Evolutionary conservation across 2,329 filamentous ascomycete species (phyloP), one percentile per base, ranked within the genome.

Genomic region (Fusarium sp.): DNA sequence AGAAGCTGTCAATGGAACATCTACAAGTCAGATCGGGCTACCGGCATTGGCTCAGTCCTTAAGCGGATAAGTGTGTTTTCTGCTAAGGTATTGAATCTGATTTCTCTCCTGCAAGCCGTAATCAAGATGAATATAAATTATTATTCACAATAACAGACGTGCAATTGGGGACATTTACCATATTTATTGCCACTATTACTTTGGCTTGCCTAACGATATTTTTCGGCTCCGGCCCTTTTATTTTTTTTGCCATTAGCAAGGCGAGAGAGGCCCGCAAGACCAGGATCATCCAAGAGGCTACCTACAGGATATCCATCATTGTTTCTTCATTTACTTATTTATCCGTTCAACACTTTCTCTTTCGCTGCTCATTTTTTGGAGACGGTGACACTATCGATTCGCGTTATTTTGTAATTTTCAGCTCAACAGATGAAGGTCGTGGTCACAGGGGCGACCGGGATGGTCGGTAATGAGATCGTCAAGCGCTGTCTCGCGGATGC

Each of bases 381-480:
- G 18, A 28, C 7, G 12, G 18, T 11, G 26, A n/a, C 42, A 28
- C 23, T 23, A 23, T 38, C 3, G 7, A 18, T 18, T 31, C 37
- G 13, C 20, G 18, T 11, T 23, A n/a, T 35, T 46, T n/a, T 46
- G n/a, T 5, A n/a, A 37, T n/a, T 39, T 11, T 43, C 28, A 26
- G n/a, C 13, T 56, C 58, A 41, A 29, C 38, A 29, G 38, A 69
- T 90, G 87, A 89, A 89, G 74, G 79, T 90, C 70, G 84, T 91
- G 61, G 78, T 91, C 35, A 83, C 85, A 9, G 88, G 88, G 47
- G 80, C 80, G 23, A 90, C 87, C n/a, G 88, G 88, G 67, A 83
- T 84, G 70, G 82, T 89, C 57, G 88, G 88, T 57, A 73, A 78
- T 29, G 84, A 85, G 70, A 81, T 89, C 29, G 81, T 90, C 53